These are phyloP conservation scores for Fusarium neocosmosporiellum DNA, from an alignment of 2,329 filamentous ascomycete genomes.

Conservation along the genomic window DNA sequence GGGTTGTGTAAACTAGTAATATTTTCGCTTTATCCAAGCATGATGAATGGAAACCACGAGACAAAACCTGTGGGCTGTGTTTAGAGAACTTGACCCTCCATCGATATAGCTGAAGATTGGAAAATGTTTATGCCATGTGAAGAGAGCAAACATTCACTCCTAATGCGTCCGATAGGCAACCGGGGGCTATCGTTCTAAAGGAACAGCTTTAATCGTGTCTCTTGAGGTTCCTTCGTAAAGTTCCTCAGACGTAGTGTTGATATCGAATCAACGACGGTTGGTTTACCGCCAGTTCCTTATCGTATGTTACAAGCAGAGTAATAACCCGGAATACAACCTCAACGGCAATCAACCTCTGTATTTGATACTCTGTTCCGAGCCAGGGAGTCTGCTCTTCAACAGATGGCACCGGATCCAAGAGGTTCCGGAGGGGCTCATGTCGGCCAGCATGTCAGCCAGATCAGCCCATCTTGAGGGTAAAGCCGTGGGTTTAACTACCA, in stretches of 20 bases:
- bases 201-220: too few species aligned
- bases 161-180: background rate
- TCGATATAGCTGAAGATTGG: background rate
- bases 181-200: background rate
- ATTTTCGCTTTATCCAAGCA: slow-evolving; percentile 45
- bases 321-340: background rate
- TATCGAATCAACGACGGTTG: background rate
- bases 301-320: background rate
- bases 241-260: background rate
- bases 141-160: background rate
- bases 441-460: background rate
- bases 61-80: slow-evolving; percentile 18
- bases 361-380: background rate
- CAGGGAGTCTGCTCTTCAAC: background rate
- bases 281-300: background rate
- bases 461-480: background rate
- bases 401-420: background rate
- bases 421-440: background rate
- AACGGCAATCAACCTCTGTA: background rate
- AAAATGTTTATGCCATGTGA: background rate
- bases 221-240: background rate
- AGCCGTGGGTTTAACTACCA: background rate
- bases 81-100: background rate
- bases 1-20: slow-evolving; percentile 48
- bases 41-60: slow-evolving; percentile 43